phyloP scores from a whole-genome alignment of 2,329 filamentous ascomycete genomes.

The Lachnellula willkommii region DNA sequence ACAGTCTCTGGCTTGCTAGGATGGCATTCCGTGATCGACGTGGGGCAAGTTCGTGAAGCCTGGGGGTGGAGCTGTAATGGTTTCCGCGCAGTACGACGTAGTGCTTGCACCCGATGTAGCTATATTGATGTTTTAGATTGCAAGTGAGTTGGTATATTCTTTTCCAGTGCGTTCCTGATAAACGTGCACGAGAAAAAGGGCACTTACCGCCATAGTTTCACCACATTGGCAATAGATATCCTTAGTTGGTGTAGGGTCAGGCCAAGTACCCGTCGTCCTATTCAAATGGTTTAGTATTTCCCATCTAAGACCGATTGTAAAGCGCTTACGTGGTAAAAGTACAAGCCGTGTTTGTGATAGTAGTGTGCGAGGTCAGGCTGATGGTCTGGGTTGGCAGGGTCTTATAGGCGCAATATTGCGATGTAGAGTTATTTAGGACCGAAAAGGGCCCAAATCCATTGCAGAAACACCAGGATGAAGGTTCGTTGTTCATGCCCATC shows the following conservation, averaged over 20 bases:
- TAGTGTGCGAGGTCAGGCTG: not conserved
- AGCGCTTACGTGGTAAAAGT: not conserved
- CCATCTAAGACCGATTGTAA: not conserved
- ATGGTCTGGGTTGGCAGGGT: not conserved
- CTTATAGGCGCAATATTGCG: not conserved
- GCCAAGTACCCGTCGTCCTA: not conserved
- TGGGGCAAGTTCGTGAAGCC: not conserved
- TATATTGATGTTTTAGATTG: not conserved
- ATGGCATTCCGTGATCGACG: too few relatives aligned
- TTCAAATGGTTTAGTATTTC: not conserved
- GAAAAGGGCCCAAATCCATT: not conserved
- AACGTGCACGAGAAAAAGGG: not conserved
- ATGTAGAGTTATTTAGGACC: not conserved
- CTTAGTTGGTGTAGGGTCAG: not conserved
- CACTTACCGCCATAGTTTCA: not conserved
- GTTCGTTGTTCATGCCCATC: not conserved
- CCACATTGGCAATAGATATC: not conserved
- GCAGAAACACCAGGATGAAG: not conserved
- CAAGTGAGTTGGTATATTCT: not conserved
- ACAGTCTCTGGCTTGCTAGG: too few relatives aligned
- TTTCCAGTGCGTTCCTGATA: not conserved
- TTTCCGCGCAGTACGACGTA: not conserved
- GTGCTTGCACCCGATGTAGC: not conserved
- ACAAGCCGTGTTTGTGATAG: not conserved
- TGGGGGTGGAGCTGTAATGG: not conserved